phyloP scores from a whole-genome alignment of 2,329 filamentous ascomycete genomes.

The Macrophomina pseudophaseolina region DNA sequence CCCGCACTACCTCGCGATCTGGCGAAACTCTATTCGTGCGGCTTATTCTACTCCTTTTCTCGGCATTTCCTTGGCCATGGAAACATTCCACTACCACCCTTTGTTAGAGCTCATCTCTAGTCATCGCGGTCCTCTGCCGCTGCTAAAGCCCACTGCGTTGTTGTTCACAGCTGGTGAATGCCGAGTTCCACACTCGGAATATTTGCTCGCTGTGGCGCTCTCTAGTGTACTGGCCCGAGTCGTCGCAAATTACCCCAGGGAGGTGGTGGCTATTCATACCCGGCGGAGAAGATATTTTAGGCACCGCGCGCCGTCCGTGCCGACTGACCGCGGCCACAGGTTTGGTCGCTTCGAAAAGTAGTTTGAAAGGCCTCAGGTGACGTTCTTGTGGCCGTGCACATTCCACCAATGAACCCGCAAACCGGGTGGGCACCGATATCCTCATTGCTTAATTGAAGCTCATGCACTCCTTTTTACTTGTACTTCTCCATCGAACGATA shows the following conservation, averaged over 20 bases:
- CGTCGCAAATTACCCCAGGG: constrained; percentile 16
- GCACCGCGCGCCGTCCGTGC: constrained; percentile 6
- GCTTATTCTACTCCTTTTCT: background rate
- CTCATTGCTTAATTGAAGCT: background rate
- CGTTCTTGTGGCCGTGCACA: background rate
- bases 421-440: background rate
- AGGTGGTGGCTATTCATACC: background rate
- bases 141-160: background rate
- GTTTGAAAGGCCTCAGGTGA: background rate
- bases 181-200: background rate
- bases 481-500: no score
- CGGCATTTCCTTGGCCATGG: background rate
- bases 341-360: background rate
- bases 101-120: no score
- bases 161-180: no score
- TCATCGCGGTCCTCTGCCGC: background rate
- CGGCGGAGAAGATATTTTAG: constrained; percentile 1
- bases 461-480: background rate
- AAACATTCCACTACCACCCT: background rate
- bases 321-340: background rate
- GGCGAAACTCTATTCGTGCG: constrained; percentile 14
- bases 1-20: background rate
- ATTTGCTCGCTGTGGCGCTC: constrained; percentile 3
- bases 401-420: background rate
- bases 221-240: background rate